Evolutionary conservation across 495 filamentous ascomycete genomes (phyloP), one percentile per base, ranked within the genome.

Genomic region (Talaromyces trachyspermus): DNA sequence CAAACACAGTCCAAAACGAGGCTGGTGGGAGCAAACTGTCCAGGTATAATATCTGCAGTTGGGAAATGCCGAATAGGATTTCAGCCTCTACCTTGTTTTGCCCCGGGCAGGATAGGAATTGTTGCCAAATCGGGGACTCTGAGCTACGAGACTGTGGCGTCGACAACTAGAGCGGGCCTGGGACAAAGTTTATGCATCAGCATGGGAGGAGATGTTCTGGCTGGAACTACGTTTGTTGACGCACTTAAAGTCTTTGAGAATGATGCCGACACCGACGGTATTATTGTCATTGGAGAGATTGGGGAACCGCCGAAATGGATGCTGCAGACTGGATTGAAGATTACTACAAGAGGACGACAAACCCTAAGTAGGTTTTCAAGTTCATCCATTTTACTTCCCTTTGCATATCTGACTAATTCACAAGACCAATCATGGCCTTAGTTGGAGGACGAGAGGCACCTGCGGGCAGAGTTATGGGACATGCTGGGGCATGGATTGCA

Each of bases 161-260:
- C 86, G 2, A 84, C 87, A 2, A 89, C 87, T 0, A 70, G 85
- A 57, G 84, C 84, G 30, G 88, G 88, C 4, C 70, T 95, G 11
- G 89, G 89, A 0, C 89, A 95, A 62, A 90, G 83, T 58, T 68
- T 91, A 9, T 88, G 85, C 45, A 86, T 95, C 36, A 88, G 89
- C 14, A 84, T 95, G 71, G 89, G 89, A 2, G 90, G 89, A 1
- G 89, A 95, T 66, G 79, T 87, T 19, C 60, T 90, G 30, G 85
- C 86, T 0, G 89, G 89, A 0, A 96, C 88, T 2, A 83, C 83
- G 36, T 80, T 95, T 47, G 79, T 82, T 3, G 89, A 95, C 49
- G 89, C 78, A 2, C 59, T 95, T 43, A 72, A 72, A 40, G 71
- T 89, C 15, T 82, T 95, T 38, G 76, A 86, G 49, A 59, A 85